Conservation (phyloP, 225 moss, liverwort and hornwort genomes). For the Straminergon stramineum region DNA sequence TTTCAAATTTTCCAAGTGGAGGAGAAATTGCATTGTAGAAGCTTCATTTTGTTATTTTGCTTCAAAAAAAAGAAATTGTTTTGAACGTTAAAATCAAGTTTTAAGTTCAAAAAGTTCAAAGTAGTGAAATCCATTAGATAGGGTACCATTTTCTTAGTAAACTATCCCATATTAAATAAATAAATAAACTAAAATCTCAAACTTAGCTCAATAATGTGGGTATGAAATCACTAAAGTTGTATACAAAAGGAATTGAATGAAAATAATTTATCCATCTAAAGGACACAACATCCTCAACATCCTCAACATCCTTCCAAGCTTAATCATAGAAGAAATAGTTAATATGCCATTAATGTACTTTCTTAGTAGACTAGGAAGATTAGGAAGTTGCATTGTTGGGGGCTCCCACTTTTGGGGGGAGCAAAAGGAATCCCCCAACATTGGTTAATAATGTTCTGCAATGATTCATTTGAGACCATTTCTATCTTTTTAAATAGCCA, state of each 20-base stretch:
- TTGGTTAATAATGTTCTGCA: not conserved
- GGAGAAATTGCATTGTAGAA: accelerated
- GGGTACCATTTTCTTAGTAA: not conserved
- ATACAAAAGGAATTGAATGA: too few species aligned
- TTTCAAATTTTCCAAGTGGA: not conserved
- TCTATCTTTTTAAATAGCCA: not conserved
- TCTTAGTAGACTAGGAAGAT: not conserved
- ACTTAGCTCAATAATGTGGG: not conserved
- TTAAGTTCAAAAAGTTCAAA: not conserved
- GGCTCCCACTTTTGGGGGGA: accelerated
- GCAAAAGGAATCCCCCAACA: not conserved
- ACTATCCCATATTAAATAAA: not conserved
- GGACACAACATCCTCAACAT: not conserved
- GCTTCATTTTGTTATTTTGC: not conserved
- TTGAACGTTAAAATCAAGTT: not conserved
- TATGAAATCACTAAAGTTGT: not conserved
- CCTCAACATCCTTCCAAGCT: accelerated
- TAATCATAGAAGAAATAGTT: accelerated
- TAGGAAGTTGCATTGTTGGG: too few species aligned
- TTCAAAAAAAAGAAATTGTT: not conserved
- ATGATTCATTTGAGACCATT: not conserved
- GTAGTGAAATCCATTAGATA: not conserved
- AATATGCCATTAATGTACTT: not conserved
- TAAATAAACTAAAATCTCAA: accelerated
- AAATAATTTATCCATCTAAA: not conserved